Evolutionary conservation across 441 rosid genomes (phyloP), one percentile per base, ranked within the genome.

Genomic region (Lepidium campestre): DNA sequence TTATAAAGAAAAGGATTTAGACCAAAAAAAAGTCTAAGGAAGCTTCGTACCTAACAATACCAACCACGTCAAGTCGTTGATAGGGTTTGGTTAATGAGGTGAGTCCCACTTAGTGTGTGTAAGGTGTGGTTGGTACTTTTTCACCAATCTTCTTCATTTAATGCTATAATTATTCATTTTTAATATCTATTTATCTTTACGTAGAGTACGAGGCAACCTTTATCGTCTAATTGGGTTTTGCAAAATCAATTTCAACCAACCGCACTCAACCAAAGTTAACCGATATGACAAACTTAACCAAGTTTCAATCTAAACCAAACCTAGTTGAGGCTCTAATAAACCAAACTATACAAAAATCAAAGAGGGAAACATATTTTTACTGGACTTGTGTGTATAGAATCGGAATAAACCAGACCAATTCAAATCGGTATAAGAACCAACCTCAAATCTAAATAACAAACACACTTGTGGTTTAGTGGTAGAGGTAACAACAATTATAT

Each of bases 11-110:
- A 29, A 29, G 1, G 34, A 29, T 29, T 29, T 29, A 29, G 34
- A 39, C 27, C 44, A 10, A 4, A 36, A 42, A 56, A 62, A 64
- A 57, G 75, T 65, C 54, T 23, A 41, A 40, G 23, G 71, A 72
- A 52, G 62, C 57, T 50, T 73, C 62, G 36, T 52, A 73, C 76
- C 76, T 73, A 73, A 66, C 63, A 18, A 73, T 73, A 73, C 76
- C 76, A 73, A 73, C 72, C 76, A 46, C 69, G 70, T 68, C 65
- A 37, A 65, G 37, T 62, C 61, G 25, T 61, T 55, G 19, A 45
- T 57, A 62, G 35, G 66, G 60, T 74, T 62, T 25, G 71, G 71
- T 74, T 63, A 69, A 29, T 29, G 62, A 48, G 40, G 65, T 49
- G 57, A 68, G 75, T 69, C 74, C 70, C 67, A 73, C 71, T 68